phyloP scores from a whole-genome alignment of 257 asterid genomes.

The Hygrophila difformis region DNA sequence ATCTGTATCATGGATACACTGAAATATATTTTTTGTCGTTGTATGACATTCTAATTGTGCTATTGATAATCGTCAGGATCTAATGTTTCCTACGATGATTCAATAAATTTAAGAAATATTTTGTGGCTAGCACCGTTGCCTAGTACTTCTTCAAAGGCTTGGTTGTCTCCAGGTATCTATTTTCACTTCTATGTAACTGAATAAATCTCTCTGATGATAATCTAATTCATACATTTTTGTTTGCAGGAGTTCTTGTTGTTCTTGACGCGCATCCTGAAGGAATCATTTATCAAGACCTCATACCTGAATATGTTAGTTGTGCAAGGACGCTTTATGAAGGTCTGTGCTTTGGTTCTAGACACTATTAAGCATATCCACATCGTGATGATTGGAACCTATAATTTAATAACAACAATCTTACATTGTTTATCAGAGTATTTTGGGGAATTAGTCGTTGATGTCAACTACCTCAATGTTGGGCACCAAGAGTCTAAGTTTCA shows the following conservation, averaged over 20 bases:
- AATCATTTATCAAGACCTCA: slow-evolving; percentile 69
- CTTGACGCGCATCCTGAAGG: slow-evolving; percentile 87
- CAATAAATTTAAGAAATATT: slow-evolving; percentile 84
- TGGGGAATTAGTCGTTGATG: slow-evolving; percentile 74
- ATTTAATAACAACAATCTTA: not conserved
- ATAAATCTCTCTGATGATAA: not conserved
- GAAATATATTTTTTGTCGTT: not conserved
- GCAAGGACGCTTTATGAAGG: slow-evolving; percentile 94
- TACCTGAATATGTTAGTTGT: slow-evolving; percentile 52
- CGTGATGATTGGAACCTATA: too few relatives aligned
- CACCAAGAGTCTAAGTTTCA: slow-evolving; percentile 39
- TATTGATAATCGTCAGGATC: slow-evolving; percentile 66
- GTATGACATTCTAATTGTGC: slow-evolving; percentile 12
- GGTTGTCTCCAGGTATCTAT: slow-evolving; percentile 79
- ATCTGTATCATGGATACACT: too few relatives aligned
- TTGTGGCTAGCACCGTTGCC: slow-evolving; percentile 96
- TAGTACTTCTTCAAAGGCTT: slow-evolving; percentile 38
- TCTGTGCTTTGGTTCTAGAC: slow-evolving; percentile 1
- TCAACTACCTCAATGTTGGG: slow-evolving; percentile 80
- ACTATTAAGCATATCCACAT: too few relatives aligned
- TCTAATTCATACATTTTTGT: not conserved
- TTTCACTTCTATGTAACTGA: slow-evolving; percentile 13
- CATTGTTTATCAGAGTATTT: slow-evolving; percentile 54
- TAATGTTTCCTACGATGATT: slow-evolving; percentile 58
- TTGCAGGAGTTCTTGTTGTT: slow-evolving; percentile 84